Conservation (phyloP, 768 basidiomycete genomes). For the Mycena indigotica region DNA sequence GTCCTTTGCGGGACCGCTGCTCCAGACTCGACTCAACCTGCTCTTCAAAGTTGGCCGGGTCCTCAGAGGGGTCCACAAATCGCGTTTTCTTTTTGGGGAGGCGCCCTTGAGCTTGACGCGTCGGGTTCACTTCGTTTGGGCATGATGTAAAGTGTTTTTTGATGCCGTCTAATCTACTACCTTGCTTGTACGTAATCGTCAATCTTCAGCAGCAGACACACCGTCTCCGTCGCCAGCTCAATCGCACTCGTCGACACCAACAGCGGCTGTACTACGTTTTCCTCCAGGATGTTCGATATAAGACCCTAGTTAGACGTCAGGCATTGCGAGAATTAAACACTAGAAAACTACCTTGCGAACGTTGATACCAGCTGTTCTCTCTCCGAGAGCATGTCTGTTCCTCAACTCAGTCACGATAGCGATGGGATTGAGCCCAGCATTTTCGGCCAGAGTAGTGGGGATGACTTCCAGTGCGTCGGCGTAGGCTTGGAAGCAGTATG, state of each 20-base stretch:
- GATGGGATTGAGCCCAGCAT: constrained; percentile 97
- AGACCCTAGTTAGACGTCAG: constrained; percentile 60
- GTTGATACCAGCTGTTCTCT: constrained; percentile 95
- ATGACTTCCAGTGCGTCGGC: constrained; percentile 98
- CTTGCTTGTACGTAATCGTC: constrained; percentile 89
- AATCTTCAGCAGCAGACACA: constrained; percentile 93
- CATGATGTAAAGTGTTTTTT: neutral
- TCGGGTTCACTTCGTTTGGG: constrained; percentile 28
- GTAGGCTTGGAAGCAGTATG: constrained; percentile 98
- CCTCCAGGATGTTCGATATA: constrained; percentile 96
- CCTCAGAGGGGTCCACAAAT: constrained; percentile 74
- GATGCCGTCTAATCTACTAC: constrained; percentile 33
- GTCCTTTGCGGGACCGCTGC: constrained; percentile 66
- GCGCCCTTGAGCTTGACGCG: constrained; percentile 26
- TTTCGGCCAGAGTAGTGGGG: constrained; percentile 96
- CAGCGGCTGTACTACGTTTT: constrained; percentile 95
- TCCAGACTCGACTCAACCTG: constrained; percentile 78
- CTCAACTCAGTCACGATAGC: constrained; percentile 97
- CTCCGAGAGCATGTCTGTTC: constrained; percentile 95
- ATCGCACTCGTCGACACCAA: constrained; percentile 94
- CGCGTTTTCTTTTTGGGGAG: constrained; percentile 69
- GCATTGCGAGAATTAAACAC: neutral
- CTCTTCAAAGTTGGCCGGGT: constrained; percentile 74
- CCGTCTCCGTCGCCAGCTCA: constrained; percentile 95
- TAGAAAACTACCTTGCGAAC: constrained; percentile 79